phyloP scores from a whole-genome alignment of 768 basidiomycete species.

The Pulveroboletus sp. region DNA sequence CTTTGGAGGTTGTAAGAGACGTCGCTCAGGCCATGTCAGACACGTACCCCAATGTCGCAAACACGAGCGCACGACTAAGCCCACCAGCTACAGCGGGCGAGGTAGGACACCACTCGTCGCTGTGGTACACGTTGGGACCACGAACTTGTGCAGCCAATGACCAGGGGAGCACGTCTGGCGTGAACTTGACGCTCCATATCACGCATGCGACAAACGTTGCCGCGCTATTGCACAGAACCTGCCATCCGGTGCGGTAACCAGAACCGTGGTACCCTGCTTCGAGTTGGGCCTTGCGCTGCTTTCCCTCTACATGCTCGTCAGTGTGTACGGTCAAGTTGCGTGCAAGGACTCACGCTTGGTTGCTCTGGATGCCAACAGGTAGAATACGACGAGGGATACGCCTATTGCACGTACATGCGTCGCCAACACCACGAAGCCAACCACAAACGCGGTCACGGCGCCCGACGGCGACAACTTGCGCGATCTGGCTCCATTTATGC shows the following conservation, averaged over 20 bases:
- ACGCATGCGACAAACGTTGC: slow-evolving; percentile 58
- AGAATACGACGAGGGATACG: slow-evolving; percentile 68
- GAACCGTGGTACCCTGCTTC: slow-evolving; percentile 76
- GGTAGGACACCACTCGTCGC: slow-evolving; percentile 60
- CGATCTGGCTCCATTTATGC: slow-evolving; percentile 67
- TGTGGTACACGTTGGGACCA: slow-evolving; percentile 32
- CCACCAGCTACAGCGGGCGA: slow-evolving; percentile 42
- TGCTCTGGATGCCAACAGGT: slow-evolving; percentile 75
- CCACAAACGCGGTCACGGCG: neutral
- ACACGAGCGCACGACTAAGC: slow-evolving; percentile 60
- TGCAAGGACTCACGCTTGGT: slow-evolving; percentile 62
- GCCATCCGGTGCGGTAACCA: slow-evolving; percentile 75
- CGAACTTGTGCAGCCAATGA: slow-evolving; percentile 15
- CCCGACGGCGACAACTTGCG: slow-evolving; percentile 77
- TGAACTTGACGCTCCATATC: slow-evolving; percentile 64
- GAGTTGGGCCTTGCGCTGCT: slow-evolving; percentile 65
- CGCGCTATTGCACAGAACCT: slow-evolving; percentile 81
- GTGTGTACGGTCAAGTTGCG: neutral
- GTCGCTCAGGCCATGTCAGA: neutral
- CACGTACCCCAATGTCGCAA: slow-evolving; percentile 63
- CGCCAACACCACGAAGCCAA: slow-evolving; percentile 56
- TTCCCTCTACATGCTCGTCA: slow-evolving; percentile 52
- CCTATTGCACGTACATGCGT: slow-evolving; percentile 67
- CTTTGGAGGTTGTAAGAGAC: slow-evolving; percentile 35
- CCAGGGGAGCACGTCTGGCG: slow-evolving; percentile 42